Conservation (phyloP, 106 monocot genomes). For the Acorus calamus region DNA sequence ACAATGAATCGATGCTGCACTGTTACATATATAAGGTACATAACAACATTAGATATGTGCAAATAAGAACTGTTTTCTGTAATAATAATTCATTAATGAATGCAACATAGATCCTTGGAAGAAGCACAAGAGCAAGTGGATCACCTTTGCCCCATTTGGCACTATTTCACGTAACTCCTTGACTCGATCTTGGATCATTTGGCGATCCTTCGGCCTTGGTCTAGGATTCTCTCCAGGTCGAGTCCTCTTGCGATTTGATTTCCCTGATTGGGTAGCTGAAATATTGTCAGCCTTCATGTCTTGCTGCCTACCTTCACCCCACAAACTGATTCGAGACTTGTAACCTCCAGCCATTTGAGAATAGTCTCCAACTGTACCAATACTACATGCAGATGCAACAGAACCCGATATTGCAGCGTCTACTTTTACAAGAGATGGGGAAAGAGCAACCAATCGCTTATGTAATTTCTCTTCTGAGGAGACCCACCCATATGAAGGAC, state of each 20-base stretch:
- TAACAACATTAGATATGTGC: neutral
- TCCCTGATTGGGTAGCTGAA: conserved; percentile 31
- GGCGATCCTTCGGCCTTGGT: conserved; percentile 85
- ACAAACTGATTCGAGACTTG: conserved; percentile 59
- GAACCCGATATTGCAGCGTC: conserved; percentile 18
- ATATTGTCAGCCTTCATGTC: conserved; percentile 26
- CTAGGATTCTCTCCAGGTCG: conserved; percentile 68
- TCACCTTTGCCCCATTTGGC: conserved; percentile 82
- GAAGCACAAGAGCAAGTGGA: neutral
- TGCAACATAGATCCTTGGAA: neutral
- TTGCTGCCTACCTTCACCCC: conserved; percentile 48
- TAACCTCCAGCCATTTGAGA: conserved; percentile 19
- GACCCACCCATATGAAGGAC: conserved; percentile 2
- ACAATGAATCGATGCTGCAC: conserved; percentile 84
- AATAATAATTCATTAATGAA: too few relatives aligned
- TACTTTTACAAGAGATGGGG: conserved; percentile 13
- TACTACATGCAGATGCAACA: conserved; percentile 24
- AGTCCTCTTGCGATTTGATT: conserved; percentile 49
- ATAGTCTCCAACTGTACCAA: conserved; percentile 24
- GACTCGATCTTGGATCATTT: conserved; percentile 88
- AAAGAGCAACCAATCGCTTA: conserved; percentile 4
- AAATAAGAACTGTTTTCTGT: too few relatives aligned
- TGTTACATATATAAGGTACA: conserved; percentile 14
- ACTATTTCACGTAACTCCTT: conserved; percentile 92
- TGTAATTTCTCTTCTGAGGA: conserved; percentile 15